Evolutionary conservation across 73 alveolate genomes (phyloP).

Genomic region (Paraurostyla sp.): DNA sequence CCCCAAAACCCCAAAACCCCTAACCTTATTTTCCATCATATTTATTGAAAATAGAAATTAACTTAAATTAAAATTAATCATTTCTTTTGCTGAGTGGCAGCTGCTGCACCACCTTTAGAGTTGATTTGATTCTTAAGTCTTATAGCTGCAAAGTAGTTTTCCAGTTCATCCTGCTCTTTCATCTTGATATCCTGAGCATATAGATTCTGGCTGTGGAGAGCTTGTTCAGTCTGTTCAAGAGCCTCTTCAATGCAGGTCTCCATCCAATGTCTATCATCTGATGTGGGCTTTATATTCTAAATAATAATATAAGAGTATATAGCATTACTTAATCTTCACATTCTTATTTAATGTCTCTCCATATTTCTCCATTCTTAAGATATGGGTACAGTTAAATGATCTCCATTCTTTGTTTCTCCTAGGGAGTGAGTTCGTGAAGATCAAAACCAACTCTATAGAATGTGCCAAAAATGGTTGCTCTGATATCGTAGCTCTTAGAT

Average conservation of each 20-base stretch:
- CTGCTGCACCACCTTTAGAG: neutral
- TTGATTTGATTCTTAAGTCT: slow-evolving; percentile 60
- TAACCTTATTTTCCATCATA: no score
- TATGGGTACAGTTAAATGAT: slow-evolving; percentile 96
- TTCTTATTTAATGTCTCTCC: slow-evolving; percentile 96
- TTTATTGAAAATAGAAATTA: no score
- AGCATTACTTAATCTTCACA: slow-evolving; percentile 89
- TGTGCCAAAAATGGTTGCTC: slow-evolving; percentile 94
- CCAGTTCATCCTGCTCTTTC: slow-evolving; percentile 84
- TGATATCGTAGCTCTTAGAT: slow-evolving; percentile 87
- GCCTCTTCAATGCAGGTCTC: slow-evolving; percentile 95
- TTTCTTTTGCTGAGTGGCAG: slow-evolving; percentile 12
- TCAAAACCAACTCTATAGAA: slow-evolving; percentile 96
- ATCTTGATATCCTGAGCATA: slow-evolving; percentile 78
- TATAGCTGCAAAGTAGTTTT: slow-evolving; percentile 68
- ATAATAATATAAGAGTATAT: no score
- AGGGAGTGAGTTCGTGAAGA: slow-evolving; percentile 90
- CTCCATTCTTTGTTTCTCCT: slow-evolving; percentile 96
- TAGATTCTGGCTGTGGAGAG: slow-evolving; percentile 87
- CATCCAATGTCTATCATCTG: slow-evolving; percentile 97
- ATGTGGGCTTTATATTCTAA: slow-evolving; percentile 90
- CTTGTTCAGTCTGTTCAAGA: slow-evolving; percentile 90
- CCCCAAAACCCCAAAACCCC: no score
- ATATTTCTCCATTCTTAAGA: slow-evolving; percentile 96
- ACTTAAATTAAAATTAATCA: slow-evolving; percentile 18